Evolutionary conservation across 164 flowering plant genomes (phyloP), one percentile per base, ranked within the genome.

Genomic region (Santalum album): DNA sequence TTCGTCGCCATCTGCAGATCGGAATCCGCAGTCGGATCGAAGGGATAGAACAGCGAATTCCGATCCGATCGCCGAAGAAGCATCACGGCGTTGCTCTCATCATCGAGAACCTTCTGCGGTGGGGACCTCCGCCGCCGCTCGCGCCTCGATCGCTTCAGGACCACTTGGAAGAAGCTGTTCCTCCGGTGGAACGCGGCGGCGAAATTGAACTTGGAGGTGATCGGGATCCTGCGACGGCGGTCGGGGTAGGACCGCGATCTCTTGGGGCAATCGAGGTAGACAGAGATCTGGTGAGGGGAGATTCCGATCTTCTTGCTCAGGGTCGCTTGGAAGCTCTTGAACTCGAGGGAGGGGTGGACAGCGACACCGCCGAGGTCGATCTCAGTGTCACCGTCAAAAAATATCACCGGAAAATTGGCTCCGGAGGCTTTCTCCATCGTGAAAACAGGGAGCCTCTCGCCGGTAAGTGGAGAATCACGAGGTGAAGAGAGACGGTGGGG

Each of bases 341-440:
- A 80, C 0, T 60, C 70, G 23, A 70, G 39, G 1, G 64, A 23
- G 0, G 74, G 65, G 22, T 52, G 17, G 17, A 87, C 49, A 6
- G 7, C 21, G 36, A 84, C 57, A 34, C 64, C 46, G 0, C 90
- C 90, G 48, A 80, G 45, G 61, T 57, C 60, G 21, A 61, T 70
- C 56, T 84, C 85, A 2, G 57, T 34, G 53, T 74, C 76, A 19
- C 91, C 95, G 60, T 87, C 85, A 72, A 25, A 75, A 66, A 84
- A 78, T 0, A 75, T 61, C 12, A 75, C 80, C 56, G 84, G 84
- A 26, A 81, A 65, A 5, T 59, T 34, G 10, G 36, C 50, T 0
- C 52, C 46, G 4, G 38, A 7, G 19, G 14, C 20, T 21, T 48
- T 62, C 68, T 19, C 36, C 72, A 62, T 65, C 16, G 24, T n/a